Conservation (phyloP, 2,329 filamentous ascomycete genomes). For the Penicillium sp. region DNA sequence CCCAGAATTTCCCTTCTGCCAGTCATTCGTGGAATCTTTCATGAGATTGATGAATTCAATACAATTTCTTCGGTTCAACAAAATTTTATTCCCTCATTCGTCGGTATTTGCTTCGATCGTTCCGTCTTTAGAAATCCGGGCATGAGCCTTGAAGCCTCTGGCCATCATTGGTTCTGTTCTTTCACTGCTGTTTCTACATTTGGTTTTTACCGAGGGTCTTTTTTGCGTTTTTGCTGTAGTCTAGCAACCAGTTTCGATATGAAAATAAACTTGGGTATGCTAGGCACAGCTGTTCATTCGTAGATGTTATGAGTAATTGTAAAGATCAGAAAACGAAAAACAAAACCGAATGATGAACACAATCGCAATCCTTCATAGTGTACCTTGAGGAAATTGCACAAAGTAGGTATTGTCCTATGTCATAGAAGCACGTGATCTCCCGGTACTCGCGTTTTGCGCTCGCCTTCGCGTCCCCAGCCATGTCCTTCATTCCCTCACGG, state of each 20-base stretch:
- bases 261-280: conserved; percentile 34
- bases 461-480: conserved; percentile 1
- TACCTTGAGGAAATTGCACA: not conserved
- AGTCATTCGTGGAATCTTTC: conserved; percentile 39
- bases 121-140: conserved; percentile 29
- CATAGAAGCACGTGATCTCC: conserved; percentile 17
- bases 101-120: conserved; percentile 26
- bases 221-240: conserved; percentile 23
- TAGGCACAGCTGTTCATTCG: conserved; percentile 13
- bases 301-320: not conserved
- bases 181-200: conserved; percentile 28
- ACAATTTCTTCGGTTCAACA: conserved; percentile 35
- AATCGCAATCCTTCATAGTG: not conserved
- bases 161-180: conserved; percentile 15
- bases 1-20: conserved; percentile 44
- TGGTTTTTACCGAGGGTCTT: conserved; percentile 17
- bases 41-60: conserved; percentile 48
- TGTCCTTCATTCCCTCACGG: conserved; percentile 4
- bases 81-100: conserved; percentile 30
- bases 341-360: not conserved
- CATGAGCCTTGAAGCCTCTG: conserved; percentile 10
- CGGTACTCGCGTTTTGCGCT: conserved; percentile 17
- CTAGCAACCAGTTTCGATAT: conserved; percentile 33
- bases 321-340: not conserved
- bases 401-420: not conserved